These are phyloP conservation scores for carrot (Daucus carota) DNA, from an alignment of 129 eudicot species.

Conservation along the genomic window DH1_v3.0 NC_030384.2:36580501-36581000, in stretches of 20 bases:
- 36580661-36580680: constrained; percentile 28
- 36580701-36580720: constrained; percentile 46
- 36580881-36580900: constrained; percentile 40
- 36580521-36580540: constrained; percentile 35
- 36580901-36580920: constrained; percentile 51
- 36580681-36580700: constrained; percentile 30
- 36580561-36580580: constrained; percentile 32
- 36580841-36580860: constrained; percentile 26
- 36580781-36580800: constrained; percentile 25
- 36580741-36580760: constrained; percentile 30
- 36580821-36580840: constrained; percentile 37
- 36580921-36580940: constrained; percentile 35
- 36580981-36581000: constrained; percentile 21
- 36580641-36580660: constrained; percentile 19
- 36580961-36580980: constrained; percentile 24
- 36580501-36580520: constrained; percentile 29
- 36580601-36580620: constrained; percentile 40
- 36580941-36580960: constrained; percentile 45
- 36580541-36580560: constrained; percentile 14
- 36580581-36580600: constrained; percentile 52
- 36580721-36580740: constrained; percentile 30
- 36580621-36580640: constrained; percentile 35
- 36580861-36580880: constrained; percentile 29
- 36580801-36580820: constrained; percentile 35
- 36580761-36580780: constrained; percentile 35